phyloP scores from a whole-genome alignment of 108 stramenopile species.

The Aurantiochytrium sp. region DNA sequence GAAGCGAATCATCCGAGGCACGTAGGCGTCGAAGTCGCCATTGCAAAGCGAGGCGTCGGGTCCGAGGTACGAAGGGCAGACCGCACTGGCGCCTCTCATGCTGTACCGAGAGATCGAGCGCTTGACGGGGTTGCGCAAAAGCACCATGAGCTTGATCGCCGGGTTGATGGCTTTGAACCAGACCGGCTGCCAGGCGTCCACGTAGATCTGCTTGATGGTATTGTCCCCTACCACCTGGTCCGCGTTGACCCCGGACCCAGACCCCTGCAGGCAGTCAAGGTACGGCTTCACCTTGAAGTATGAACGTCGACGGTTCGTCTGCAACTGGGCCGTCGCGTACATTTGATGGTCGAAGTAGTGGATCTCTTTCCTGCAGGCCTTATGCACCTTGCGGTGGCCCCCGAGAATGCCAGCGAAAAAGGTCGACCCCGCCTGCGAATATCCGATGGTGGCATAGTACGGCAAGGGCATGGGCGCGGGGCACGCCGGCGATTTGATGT shows the following conservation, averaged over 20 bases:
- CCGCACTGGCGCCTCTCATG: background rate
- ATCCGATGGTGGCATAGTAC: background rate
- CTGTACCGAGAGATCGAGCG: background rate
- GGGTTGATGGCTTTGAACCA: background rate
- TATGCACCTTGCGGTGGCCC: background rate
- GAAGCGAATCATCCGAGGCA: background rate
- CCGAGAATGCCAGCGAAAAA: background rate
- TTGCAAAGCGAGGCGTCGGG: background rate
- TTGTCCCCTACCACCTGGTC: background rate
- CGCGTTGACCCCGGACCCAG: background rate
- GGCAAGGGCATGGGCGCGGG: background rate
- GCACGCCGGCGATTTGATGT: background rate
- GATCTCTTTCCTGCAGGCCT: background rate
- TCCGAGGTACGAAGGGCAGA: background rate
- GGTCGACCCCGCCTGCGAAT: background rate
- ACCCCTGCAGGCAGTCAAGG: background rate
- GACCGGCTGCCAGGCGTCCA: background rate
- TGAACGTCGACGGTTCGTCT: background rate
- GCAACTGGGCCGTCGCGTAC: background rate
- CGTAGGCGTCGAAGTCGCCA: background rate
- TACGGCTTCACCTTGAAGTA: background rate
- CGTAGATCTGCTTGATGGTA: background rate
- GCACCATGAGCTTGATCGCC: background rate
- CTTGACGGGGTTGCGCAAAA: background rate
- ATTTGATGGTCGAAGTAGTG: background rate